Percentiles rank a stretch among this genome's conserved stretches.
Conservation (phyloP, 202 grass and related monocot genomes). For the Alloteropsis angusta region DNA sequence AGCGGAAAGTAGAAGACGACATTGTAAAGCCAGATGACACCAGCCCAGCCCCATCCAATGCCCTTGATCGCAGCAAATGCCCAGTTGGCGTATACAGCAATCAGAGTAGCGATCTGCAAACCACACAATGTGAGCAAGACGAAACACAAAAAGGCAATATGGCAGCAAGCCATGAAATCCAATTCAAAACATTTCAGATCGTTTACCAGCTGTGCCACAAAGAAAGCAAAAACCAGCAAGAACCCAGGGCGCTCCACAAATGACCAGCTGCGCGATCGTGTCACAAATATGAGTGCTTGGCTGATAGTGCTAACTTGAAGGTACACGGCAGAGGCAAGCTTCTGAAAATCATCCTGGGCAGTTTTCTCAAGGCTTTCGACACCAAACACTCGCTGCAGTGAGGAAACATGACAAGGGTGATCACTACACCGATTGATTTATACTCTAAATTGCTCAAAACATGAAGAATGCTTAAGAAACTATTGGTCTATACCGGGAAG, state of each 20-base stretch:
- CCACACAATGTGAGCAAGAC: conserved; percentile 3
- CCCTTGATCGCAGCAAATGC: conserved; percentile 70
- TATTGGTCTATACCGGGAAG: conserved; percentile 50
- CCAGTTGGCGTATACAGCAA: conserved; percentile 77
- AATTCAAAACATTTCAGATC: neutral
- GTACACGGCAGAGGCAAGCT: conserved; percentile 84
- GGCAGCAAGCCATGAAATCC: neutral
- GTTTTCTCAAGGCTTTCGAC: conserved; percentile 88
- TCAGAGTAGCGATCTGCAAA: conserved; percentile 61
- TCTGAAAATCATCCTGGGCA: conserved; percentile 72
- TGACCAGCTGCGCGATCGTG: conserved; percentile 84
- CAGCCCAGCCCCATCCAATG: conserved; percentile 89
- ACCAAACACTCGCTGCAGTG: conserved; percentile 57
- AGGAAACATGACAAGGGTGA: conserved; percentile 14
- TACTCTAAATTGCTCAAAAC: neutral
- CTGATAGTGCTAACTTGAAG: conserved; percentile 94
- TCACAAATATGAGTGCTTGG: conserved; percentile 89
- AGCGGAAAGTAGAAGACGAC: conserved; percentile 71
- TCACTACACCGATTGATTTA: neutral
- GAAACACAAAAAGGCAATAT: neutral
- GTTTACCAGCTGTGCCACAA: conserved; percentile 69
- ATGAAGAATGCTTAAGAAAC: neutral
- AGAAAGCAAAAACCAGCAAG: conserved; percentile 68
- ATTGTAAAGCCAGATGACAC: conserved; percentile 89
- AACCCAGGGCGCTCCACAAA: conserved; percentile 83